Base-by-base conservation (phyloP, 176 grass and related monocot genomes). In the Aegilops umbellulata region DNA sequence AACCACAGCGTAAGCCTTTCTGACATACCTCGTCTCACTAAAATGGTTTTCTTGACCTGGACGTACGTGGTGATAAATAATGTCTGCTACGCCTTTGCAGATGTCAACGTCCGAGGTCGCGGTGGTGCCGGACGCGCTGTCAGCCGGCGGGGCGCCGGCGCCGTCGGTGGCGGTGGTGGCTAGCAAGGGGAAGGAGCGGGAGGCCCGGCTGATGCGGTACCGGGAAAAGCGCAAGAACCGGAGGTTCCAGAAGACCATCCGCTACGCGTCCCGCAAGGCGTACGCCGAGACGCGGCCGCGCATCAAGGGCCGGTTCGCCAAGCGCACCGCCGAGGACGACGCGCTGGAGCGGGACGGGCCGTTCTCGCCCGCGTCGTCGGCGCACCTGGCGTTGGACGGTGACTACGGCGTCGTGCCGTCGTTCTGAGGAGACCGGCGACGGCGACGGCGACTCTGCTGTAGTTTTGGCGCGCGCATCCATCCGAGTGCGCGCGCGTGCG, bases 121-220 rank as follows among this genome's bases (percentile, higher is more conserved):
- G 9, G 82, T 88, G 39, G 90, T 91, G 5, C 90, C 90, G 30
- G 90, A 91, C 82, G 81, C 89, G 76, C 13, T 80, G 47, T 83
- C 51, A 25, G 51, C 70, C 26, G 69, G 17, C 10, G 27, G 6
- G 17, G 34, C 65, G 25, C 38, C 29, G 31, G 1, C 74, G 26
- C 17, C 53, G 57, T 44, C 64, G 55, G 20, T 60, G 58, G 22
- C 36, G 34, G 49, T 77, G 82, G 70, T 68, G 24, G 85, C 55
- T 26, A 85, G 82, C 82, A 85, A 31, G 64, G 90, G 91, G 11
- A 75, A 63, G 76, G 88, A 97, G 31, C 78, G 95, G 84, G 86
- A 91, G 81, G 95, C 95, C 42, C 89, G 84, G 38, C 79, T 97
- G 86, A 94, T 97, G 92, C 88, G 95, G 78, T 97, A 97, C 90